Percentiles rank a stretch among this genome's conserved stretches.
These are phyloP conservation scores for Syzygium oleosum DNA, from an alignment of 345 rosid genomes.

Conservation along the genomic window DNA sequence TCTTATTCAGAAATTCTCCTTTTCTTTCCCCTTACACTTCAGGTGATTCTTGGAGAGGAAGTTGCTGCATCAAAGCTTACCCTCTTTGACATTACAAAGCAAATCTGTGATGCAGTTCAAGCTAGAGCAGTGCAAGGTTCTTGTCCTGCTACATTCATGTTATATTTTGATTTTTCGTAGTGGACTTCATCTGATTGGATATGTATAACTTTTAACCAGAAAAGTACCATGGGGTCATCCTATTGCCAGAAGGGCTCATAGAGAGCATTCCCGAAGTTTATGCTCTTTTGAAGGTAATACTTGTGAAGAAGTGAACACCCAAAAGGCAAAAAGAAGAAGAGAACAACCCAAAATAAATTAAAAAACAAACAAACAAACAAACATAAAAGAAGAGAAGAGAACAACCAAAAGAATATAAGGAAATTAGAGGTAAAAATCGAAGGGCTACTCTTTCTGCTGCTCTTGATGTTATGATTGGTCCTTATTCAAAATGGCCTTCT, in stretches of 20 bases:
- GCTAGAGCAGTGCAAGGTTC: slow-evolving; percentile 87
- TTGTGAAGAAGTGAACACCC: background rate
- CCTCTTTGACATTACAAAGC: slow-evolving; percentile 77
- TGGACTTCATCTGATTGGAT: background rate
- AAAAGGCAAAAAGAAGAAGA: background rate
- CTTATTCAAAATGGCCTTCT: background rate
- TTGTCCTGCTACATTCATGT: background rate
- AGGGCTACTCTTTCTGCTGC: background rate
- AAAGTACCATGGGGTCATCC: slow-evolving; percentile 91
- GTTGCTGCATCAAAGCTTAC: slow-evolving; percentile 99
- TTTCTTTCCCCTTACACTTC: slow-evolving; percentile 1
- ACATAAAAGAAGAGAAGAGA: background rate
- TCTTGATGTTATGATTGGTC: background rate
- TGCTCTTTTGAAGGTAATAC: slow-evolving; percentile 79
- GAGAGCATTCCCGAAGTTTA: slow-evolving; percentile 97
- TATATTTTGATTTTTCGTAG: background rate
- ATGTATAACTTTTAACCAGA: slow-evolving; percentile 29
- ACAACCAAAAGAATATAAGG: background rate
- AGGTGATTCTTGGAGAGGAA: slow-evolving; percentile 97
- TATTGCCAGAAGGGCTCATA: slow-evolving; percentile 96
- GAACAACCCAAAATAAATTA: background rate
- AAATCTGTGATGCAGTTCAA: slow-evolving; percentile 96
- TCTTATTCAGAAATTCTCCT: background rate
- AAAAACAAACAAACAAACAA: background rate
- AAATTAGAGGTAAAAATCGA: background rate